Conservation (phyloP, 257 asterid genomes). For the Linaria vulgaris region DNA sequence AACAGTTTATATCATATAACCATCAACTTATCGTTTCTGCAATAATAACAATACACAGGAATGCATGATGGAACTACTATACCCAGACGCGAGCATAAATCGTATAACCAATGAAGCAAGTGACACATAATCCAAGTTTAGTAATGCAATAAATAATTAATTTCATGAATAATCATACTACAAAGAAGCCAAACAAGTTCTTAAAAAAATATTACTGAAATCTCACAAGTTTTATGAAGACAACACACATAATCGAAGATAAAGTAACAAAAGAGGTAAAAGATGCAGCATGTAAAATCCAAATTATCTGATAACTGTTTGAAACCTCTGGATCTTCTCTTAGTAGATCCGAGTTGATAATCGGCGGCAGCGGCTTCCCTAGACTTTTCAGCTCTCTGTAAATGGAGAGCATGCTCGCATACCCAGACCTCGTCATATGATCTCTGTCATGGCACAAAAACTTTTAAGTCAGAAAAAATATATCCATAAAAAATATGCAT, state of each 20-base stretch:
- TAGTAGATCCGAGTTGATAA: constrained; percentile 73
- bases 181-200: background rate
- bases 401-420: constrained; percentile 53
- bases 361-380: constrained; percentile 57
- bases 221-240: background rate
- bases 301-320: constrained; percentile 1
- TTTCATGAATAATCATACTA: too few species aligned
- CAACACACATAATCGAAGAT: constrained; percentile 3
- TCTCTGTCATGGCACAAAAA: constrained; percentile 42
- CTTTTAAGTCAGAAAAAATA: too few species aligned
- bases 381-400: constrained; percentile 56
- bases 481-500: too few species aligned
- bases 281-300: constrained; percentile 15
- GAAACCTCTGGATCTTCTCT: constrained; percentile 73
- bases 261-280: background rate
- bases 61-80: too few species aligned
- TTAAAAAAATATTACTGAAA: constrained; percentile 1
- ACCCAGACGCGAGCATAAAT: too few species aligned
- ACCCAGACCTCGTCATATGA: constrained; percentile 76
- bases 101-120: too few species aligned
- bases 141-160: too few species aligned
- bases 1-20: too few species aligned
- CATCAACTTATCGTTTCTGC: too few species aligned
- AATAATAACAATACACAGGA: too few species aligned
- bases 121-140: too few species aligned